phyloP scores from a whole-genome alignment of 768 basidiomycete species.

The Nidularia pulvinata region DNA sequence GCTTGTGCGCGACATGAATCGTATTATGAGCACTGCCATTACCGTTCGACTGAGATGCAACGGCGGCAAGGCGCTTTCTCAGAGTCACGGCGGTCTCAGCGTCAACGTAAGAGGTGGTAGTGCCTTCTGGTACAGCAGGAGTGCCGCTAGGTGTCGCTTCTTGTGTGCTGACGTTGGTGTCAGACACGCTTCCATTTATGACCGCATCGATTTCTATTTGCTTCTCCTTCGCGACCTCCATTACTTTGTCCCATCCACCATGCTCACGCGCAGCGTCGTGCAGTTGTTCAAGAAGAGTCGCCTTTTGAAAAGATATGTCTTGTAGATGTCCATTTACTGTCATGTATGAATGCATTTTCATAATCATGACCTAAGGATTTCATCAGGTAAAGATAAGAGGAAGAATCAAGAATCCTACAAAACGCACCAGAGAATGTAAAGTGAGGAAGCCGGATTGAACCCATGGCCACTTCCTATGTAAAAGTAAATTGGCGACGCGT shows the following conservation, averaged over 20 bases:
- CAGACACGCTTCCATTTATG: not conserved
- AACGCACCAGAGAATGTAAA: constrained; percentile 75
- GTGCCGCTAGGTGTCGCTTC: constrained; percentile 36
- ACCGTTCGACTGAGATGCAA: constrained; percentile 24
- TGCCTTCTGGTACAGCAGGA: constrained; percentile 40
- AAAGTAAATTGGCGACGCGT: not conserved
- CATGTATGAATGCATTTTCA: constrained; percentile 97
- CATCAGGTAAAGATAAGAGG: not conserved
- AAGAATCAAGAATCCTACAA: not conserved
- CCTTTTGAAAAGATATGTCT: constrained; percentile 42
- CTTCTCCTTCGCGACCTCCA: constrained; percentile 44
- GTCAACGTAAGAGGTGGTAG: constrained; percentile 54
- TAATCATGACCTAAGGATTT: constrained; percentile 67
- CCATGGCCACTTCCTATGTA: constrained; percentile 91
- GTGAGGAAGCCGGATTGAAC: constrained; percentile 93
- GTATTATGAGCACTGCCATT: constrained; percentile 6
- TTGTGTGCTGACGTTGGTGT: constrained; percentile 17
- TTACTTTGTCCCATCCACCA: constrained; percentile 71
- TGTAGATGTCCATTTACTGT: constrained; percentile 86
- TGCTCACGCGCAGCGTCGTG: constrained; percentile 42
- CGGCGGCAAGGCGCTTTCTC: constrained; percentile 53
- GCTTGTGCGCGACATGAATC: constrained; percentile 6
- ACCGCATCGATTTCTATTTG: constrained; percentile 37
- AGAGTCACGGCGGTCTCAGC: constrained; percentile 49
- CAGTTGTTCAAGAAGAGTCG: constrained; percentile 40